phyloP scores from a whole-genome alignment of 345 rosid species.

The Pistacia integerrima region DNA sequence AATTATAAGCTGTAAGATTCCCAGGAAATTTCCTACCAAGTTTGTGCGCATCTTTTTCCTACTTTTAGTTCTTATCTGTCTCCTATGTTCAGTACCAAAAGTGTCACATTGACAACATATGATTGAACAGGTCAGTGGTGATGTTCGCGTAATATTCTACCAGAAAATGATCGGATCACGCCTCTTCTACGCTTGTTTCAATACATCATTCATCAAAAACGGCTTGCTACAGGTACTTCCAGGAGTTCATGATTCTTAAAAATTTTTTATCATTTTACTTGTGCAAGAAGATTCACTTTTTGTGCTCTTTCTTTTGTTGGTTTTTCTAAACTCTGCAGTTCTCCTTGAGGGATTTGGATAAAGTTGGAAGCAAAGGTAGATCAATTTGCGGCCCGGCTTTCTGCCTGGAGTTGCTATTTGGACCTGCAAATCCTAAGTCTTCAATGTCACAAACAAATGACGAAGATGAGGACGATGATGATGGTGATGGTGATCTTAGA shows the following conservation, averaged over 20 bases:
- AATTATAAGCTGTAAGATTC: background rate
- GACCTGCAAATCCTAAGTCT: conserved; percentile 62
- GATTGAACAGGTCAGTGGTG: conserved; percentile 65
- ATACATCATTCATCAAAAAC: conserved; percentile 79
- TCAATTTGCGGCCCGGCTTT: conserved; percentile 75
- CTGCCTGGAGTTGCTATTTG: conserved; percentile 83
- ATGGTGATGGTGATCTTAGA: background rate
- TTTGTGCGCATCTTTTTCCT: background rate
- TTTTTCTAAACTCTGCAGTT: conserved; percentile 45
- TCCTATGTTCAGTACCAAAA: background rate
- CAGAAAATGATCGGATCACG: conserved; percentile 88
- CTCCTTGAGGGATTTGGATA: conserved; percentile 65
- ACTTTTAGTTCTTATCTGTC: background rate
- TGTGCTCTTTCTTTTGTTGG: background rate
- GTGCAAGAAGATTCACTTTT: background rate
- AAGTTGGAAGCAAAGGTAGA: conserved; percentile 70
- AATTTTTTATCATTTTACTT: background rate
- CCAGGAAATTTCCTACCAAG: background rate
- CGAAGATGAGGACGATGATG: conserved; percentile 5
- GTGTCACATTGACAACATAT: background rate
- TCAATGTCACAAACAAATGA: conserved; percentile 9
- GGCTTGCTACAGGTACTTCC: conserved; percentile 75
- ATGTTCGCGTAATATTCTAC: conserved; percentile 79
- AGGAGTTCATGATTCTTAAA: background rate
- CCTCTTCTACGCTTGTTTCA: conserved; percentile 87